phyloP scores from a whole-genome alignment of 2,329 filamentous ascomycete genomes.

The Teratosphaeriaceae sp. region DNA sequence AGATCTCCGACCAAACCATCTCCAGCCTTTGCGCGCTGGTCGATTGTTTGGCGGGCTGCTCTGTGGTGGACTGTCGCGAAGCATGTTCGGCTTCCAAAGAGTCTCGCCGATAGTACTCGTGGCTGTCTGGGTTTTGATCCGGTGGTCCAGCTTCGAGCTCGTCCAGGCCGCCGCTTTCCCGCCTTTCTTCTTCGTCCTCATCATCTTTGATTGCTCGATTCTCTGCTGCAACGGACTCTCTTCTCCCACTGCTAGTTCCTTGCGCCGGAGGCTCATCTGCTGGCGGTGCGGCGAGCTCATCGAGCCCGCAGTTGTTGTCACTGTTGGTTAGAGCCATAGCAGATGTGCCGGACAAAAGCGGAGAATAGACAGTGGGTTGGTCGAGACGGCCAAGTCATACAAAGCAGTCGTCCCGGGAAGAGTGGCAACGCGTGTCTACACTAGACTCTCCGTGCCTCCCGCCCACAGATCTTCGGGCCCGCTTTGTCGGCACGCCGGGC shows the following conservation, averaged over 20 bases:
- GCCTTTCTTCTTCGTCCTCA: constrained; percentile 1
- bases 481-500: no score
- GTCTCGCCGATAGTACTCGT: constrained; percentile 7
- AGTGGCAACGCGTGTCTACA: no score
- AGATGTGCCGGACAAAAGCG: no score
- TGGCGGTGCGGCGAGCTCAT: not conserved
- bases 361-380: no score
- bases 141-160: constrained; percentile 16
- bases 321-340: no score
- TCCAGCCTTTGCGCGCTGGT: not conserved
- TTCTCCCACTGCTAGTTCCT: no score
- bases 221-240: not conserved
- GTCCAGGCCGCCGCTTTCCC: constrained; percentile 8
- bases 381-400: no score
- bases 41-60: not conserved
- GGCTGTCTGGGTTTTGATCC: constrained; percentile 12
- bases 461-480: no score
- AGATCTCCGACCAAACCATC: constrained; percentile 18
- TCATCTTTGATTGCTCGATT: not conserved
- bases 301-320: no score
- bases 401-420: no score
- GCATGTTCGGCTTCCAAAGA: constrained; percentile 8
- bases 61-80: not conserved
- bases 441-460: no score
- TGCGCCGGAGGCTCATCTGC: not conserved